phyloP scores from a whole-genome alignment of 345 rosid genomes.

The Fremontodendron californicum region DNA sequence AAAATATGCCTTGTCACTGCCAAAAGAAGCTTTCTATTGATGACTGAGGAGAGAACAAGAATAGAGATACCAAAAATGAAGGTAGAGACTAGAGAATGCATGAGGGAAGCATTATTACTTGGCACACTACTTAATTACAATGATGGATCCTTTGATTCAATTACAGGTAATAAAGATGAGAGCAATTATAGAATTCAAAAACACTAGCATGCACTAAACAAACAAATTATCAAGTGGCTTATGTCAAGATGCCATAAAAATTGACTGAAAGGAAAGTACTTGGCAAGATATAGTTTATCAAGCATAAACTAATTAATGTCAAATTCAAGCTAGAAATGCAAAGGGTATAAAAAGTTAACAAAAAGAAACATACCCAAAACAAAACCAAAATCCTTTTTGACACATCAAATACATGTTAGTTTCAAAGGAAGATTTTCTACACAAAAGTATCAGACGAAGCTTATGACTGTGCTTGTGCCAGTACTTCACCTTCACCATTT shows the following conservation, averaged over 20 bases:
- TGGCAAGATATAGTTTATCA: not conserved
- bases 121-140: not conserved
- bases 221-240: not conserved
- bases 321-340: not conserved
- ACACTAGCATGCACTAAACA: not conserved
- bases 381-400: not conserved
- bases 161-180: not conserved
- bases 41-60: not conserved
- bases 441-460: not conserved
- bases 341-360: not conserved
- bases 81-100: not conserved
- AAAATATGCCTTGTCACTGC: constrained; percentile 89
- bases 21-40: not conserved
- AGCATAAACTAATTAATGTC: not conserved
- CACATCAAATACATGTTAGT: not conserved
- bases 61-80: not conserved
- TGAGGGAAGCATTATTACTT: not conserved
- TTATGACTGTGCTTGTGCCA: not conserved
- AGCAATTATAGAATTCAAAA: not conserved
- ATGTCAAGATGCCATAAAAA: not conserved
- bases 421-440: not conserved
- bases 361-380: not conserved
- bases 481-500: not conserved
- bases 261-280: too few relatives aligned
- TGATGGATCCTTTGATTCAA: not conserved